Percentiles rank a stretch among this genome's conserved stretches.
phyloP scores from a whole-genome alignment of 352 stramenopile species.

The Pythium pectinolyticum region DNA sequence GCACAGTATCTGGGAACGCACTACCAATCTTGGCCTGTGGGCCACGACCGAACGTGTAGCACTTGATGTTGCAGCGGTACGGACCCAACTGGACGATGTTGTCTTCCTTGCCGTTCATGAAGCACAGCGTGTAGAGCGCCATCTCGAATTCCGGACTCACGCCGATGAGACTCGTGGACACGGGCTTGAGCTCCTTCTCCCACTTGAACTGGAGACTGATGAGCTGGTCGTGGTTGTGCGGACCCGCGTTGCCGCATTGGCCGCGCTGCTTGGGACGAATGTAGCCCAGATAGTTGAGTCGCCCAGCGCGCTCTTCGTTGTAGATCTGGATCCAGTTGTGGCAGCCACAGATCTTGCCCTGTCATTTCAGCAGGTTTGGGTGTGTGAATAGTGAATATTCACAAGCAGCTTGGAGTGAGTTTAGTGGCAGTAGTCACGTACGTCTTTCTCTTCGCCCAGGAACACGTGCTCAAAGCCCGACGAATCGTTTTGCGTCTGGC shows the following conservation, averaged over 20 bases:
- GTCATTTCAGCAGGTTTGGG: no score
- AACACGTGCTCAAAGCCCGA: conserved; percentile 98
- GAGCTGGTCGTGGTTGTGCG: conserved; percentile 89
- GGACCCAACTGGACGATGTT: conserved; percentile 85
- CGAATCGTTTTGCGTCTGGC: conserved; percentile 85
- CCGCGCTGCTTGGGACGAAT: conserved; percentile 88
- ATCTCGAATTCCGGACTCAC: conserved; percentile 96
- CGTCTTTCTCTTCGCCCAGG: conserved; percentile 94
- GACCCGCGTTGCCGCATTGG: conserved; percentile 61
- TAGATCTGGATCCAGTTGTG: conserved; percentile 98
- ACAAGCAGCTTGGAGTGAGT: no score
- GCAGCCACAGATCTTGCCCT: conserved; percentile 90
- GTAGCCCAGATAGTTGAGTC: conserved; percentile 93
- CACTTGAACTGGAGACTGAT: conserved; percentile 94
- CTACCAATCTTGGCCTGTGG: conserved; percentile 79
- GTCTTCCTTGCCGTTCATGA: conserved; percentile 88
- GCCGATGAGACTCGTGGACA: conserved; percentile 92
- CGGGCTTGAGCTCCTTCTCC: conserved; percentile 86
- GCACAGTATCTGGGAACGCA: conserved; percentile 74
- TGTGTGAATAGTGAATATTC: no score
- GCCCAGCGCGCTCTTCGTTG: conserved; percentile 91
- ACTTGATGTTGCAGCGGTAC: conserved; percentile 90
- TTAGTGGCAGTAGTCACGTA: conserved; percentile 28
- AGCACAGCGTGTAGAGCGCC: conserved; percentile 96
- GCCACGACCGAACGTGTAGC: conserved; percentile 78